phyloP scores from a whole-genome alignment of 1,284 basidiomycete genomes.

The Puccinia horiana region DNA sequence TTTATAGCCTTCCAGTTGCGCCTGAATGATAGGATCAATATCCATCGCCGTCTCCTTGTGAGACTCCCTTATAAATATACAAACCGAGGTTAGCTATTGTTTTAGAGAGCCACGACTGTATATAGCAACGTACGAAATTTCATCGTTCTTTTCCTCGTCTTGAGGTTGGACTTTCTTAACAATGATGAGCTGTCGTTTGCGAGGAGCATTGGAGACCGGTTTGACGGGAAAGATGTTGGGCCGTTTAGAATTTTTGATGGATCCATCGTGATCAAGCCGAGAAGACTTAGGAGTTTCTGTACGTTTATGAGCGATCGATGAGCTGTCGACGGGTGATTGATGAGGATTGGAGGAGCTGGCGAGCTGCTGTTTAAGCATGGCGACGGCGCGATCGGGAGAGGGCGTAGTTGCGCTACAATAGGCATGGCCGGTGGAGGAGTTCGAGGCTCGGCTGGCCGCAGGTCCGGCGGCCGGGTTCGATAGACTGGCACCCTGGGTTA shows the following conservation, averaged over 20 bases:
- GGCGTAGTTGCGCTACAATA: slow-evolving; percentile 16
- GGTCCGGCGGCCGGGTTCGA: background rate
- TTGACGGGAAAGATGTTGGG: slow-evolving; percentile 2
- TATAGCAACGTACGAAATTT: background rate
- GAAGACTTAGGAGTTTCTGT: background rate
- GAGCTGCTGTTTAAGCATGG: slow-evolving; percentile 38
- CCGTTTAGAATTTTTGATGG: background rate
- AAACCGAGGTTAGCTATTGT: background rate
- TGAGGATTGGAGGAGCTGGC: slow-evolving; percentile 2
- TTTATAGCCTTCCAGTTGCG: slow-evolving; percentile 37
- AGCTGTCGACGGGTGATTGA: background rate
- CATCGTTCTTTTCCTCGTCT: background rate
- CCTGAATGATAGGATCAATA: slow-evolving; percentile 21
- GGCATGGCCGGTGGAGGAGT: slow-evolving; percentile 4
- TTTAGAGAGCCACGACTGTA: background rate
- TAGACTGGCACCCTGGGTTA: slow-evolving; percentile 29
- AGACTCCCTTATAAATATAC: background rate
- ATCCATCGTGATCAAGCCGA: background rate
- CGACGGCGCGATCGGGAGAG: slow-evolving; percentile 37
- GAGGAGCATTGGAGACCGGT: background rate
- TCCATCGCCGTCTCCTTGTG: background rate
- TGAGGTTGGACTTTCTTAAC: slow-evolving; percentile 1
- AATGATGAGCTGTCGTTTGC: background rate
- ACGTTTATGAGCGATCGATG: background rate
- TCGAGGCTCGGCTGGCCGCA: background rate